phyloP scores from a whole-genome alignment of 257 asterid genomes.

The Cordia subcordata region DNA sequence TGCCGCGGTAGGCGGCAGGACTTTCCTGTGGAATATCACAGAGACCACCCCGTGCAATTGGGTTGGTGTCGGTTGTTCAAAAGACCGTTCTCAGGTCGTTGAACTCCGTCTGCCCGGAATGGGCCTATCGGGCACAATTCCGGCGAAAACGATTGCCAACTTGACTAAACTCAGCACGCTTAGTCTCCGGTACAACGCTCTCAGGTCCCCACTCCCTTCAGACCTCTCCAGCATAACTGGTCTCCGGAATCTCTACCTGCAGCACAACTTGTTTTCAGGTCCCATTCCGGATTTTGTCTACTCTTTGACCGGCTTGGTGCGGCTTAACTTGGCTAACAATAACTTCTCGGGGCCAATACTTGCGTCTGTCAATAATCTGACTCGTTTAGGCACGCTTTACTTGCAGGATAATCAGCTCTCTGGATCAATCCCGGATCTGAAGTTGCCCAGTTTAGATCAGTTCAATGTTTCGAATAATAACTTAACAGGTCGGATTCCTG shows the following conservation, averaged over 20 bases:
- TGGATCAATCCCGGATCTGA: slow-evolving; percentile 58
- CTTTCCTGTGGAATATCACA: slow-evolving; percentile 61
- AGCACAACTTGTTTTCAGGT: slow-evolving; percentile 61
- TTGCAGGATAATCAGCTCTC: slow-evolving; percentile 60
- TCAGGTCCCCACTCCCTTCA: slow-evolving; percentile 62
- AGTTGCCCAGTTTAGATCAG: slow-evolving; percentile 45
- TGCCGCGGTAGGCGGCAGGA: slow-evolving; percentile 73
- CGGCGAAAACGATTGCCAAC: slow-evolving; percentile 48
- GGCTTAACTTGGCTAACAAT: slow-evolving; percentile 66
- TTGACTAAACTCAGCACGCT: slow-evolving; percentile 61
- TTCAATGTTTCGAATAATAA: slow-evolving; percentile 65
- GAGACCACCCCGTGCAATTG: slow-evolving; percentile 60
- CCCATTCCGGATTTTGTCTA: slow-evolving; percentile 55
- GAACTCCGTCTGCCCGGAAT: slow-evolving; percentile 84
- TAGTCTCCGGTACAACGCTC: slow-evolving; percentile 82
- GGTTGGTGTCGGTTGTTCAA: slow-evolving; percentile 70
- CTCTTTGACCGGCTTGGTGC: slow-evolving; percentile 48
- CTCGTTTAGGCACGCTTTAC: slow-evolving; percentile 71
- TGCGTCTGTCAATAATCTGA: slow-evolving; percentile 42
- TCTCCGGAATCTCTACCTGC: slow-evolving; percentile 65
- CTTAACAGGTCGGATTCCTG: slow-evolving; percentile 63
- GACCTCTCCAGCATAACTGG: slow-evolving; percentile 44
- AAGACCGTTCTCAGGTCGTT: slow-evolving; percentile 41
- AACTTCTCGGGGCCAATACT: slow-evolving; percentile 66
- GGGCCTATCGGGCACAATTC: slow-evolving; percentile 69